Evolutionary conservation across 768 basidiomycete species (phyloP), one percentile per base, ranked within the genome.

Genomic region (Termitomyces sp.): DNA sequence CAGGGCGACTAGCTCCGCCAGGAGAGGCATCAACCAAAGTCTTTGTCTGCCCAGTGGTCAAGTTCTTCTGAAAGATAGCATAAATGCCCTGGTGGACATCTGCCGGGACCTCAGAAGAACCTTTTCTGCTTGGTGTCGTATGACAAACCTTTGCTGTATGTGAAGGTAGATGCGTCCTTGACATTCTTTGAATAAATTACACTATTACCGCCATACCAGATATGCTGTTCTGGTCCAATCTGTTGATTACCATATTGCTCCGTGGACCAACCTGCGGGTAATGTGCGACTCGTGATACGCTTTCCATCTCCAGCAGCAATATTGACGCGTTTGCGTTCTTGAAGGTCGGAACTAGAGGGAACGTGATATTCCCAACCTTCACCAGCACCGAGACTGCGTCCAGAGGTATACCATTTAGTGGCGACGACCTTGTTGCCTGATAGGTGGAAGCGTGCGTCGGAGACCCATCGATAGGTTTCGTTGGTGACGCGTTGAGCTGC

Each of bases 401-500:
- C 61, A 6, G 82, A 83, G 26, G 83, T 88, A 61, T 88, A 89
- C 87, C 88, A 88, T 66, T 90, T 90, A 12, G 87, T 89, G n/a
- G 87, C 86, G 54, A 90, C 72, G 18, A 90, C 69, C 61, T 77
- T 83, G 32, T 69, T 63, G 1, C 85, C 85, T 10, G 81, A 82
- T 4, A 87, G 84, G 64, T 90, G 86, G 75, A 87, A 89, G 46
- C 85, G 81, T 6, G 86, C 77, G 57, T 88, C 88, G 28, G 82
- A 81, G 4, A 89, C 77, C 79, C 80, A 87, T 65, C 87, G 79
- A 62, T 81, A 89, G 0, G 88, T 89, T 67, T 90, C 88, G 63
- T 90, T 90, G 4, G 88, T 88, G 47, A 90, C 77, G 18, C 77
- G 72, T 47, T 70, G 75, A 57, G 72, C 78, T 79, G 54, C 12